Evolutionary conservation across 2,329 filamentous ascomycete species (phyloP).

Genomic region (Didymella sp.): DNA sequence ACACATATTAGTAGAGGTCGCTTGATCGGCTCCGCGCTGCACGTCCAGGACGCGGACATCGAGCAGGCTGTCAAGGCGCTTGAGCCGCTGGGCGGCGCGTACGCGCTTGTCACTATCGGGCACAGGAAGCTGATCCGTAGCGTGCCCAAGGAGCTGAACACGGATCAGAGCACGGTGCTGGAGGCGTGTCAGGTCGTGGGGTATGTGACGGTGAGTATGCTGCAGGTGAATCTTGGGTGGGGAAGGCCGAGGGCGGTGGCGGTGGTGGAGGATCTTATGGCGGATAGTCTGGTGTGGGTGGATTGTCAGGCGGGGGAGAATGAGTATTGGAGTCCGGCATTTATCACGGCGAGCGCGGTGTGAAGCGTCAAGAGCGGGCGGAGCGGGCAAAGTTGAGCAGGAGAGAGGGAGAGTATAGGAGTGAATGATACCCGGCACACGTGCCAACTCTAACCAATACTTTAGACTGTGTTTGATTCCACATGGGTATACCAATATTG

Average conservation of each 20-base stretch:
- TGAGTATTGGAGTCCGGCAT: conserved; percentile 91
- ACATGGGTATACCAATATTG: background rate
- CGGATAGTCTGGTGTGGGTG: conserved; percentile 91
- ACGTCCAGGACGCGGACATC: conserved; percentile 91
- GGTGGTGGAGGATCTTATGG: conserved; percentile 86
- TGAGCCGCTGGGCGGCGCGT: conserved; percentile 85
- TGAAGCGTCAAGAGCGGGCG: background rate
- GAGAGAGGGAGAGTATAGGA: background rate
- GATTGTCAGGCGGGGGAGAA: conserved; percentile 85
- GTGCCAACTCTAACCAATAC: background rate
- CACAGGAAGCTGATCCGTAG: conserved; percentile 87
- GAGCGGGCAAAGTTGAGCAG: background rate
- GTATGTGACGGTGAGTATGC: conserved; percentile 87
- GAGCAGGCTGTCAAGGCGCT: conserved; percentile 87
- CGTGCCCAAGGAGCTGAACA: conserved; percentile 93
- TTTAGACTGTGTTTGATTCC: background rate
- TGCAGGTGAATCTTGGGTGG: conserved; percentile 87
- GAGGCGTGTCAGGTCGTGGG: conserved; percentile 90
- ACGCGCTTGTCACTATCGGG: conserved; percentile 83
- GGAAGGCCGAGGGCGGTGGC: conserved; percentile 83
- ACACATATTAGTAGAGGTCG: conserved; percentile 75
- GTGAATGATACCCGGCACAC: background rate
- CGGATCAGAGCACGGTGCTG: conserved; percentile 88
- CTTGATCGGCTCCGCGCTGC: conserved; percentile 70
- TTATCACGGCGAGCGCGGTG: conserved; percentile 58